A percentile compares a stretch with the other conserved stretches of the same genome.
phyloP scores from a whole-genome alignment of 1,284 basidiomycete genomes.

The Pseudozyma thailandica region DNA sequence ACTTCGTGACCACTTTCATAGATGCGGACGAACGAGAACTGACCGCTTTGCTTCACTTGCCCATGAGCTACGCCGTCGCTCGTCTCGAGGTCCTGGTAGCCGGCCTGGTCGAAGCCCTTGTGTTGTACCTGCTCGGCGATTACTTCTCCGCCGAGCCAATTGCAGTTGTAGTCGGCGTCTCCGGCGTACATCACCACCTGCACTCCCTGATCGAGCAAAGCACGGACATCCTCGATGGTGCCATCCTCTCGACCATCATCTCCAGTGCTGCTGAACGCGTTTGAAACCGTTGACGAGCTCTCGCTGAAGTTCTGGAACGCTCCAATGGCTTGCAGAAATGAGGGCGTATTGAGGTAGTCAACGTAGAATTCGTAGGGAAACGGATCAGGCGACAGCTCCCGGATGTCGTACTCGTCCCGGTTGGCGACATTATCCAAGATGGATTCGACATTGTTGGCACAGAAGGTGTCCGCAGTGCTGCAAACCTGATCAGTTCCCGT shows the following conservation, averaged over 20 bases:
- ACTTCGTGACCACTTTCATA: constrained; percentile 58
- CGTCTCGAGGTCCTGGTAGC: constrained; percentile 40
- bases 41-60: constrained; percentile 49
- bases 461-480: constrained; percentile 51
- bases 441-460: constrained; percentile 47
- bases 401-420: constrained; percentile 57
- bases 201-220: constrained; percentile 44
- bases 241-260: constrained; percentile 45
- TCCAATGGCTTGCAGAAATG: constrained; percentile 50
- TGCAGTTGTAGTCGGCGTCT: constrained; percentile 60
- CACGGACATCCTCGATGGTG: constrained; percentile 44
- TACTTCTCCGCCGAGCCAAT: constrained; percentile 47
- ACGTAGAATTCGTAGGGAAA: constrained; percentile 57
- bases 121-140: constrained; percentile 42
- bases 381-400: constrained; percentile 52
- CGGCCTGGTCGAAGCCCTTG: constrained; percentile 36
- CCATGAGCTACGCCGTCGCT: constrained; percentile 32
- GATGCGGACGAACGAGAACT: constrained; percentile 50
- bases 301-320: constrained; percentile 55
- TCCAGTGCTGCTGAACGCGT: constrained; percentile 42
- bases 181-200: constrained; percentile 51
- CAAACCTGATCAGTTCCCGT: constrained; percentile 44
- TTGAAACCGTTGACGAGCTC: constrained; percentile 27
- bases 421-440: constrained; percentile 40
- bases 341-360: constrained; percentile 47